phyloP scores from a whole-genome alignment of 495 filamentous ascomycete genomes.

The Aspergillus leporis region DNA sequence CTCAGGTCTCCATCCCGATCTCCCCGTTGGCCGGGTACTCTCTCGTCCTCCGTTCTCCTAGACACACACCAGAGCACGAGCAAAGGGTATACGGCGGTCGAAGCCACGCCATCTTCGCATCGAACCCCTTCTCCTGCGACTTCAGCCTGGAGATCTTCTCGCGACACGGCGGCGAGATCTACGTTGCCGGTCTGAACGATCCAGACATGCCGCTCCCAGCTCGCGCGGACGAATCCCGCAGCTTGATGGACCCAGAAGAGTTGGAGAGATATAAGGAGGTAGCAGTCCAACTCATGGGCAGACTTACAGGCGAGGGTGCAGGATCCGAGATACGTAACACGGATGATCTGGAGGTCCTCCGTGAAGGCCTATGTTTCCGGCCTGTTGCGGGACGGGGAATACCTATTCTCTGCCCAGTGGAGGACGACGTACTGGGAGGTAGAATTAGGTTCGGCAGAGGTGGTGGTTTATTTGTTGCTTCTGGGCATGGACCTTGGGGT shows the following conservation, averaged over 20 bases:
- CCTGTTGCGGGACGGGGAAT: conserved; percentile 63
- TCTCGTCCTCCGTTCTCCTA: conserved; percentile 63
- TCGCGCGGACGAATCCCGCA: conserved; percentile 46
- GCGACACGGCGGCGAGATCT: conserved; percentile 63
- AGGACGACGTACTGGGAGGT: conserved; percentile 54
- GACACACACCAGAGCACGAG: conserved; percentile 40
- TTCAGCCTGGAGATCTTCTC: conserved; percentile 77
- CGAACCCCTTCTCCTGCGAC: conserved; percentile 41
- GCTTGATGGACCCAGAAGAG: conserved; percentile 40
- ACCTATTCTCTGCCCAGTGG: conserved; percentile 60
- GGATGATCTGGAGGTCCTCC: conserved; percentile 61
- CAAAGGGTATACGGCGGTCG: conserved; percentile 27
- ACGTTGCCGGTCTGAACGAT: conserved; percentile 73
- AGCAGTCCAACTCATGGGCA: conserved; percentile 57
- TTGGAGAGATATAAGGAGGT: conserved; percentile 55
- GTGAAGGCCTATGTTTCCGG: conserved; percentile 70
- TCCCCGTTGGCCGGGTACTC: conserved; percentile 69
- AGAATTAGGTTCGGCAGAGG: conserved; percentile 37
- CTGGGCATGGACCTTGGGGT: conserved; percentile 77
- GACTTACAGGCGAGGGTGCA: conserved; percentile 16
- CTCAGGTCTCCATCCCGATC: conserved; percentile 52
- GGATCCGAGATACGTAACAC: conserved; percentile 25
- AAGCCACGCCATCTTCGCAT: conserved; percentile 74
- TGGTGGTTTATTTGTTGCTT: conserved; percentile 69
- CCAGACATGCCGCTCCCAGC: conserved; percentile 56